Conservation (phyloP, 2,329 filamentous ascomycete species). For the Claviceps sp. region DNA sequence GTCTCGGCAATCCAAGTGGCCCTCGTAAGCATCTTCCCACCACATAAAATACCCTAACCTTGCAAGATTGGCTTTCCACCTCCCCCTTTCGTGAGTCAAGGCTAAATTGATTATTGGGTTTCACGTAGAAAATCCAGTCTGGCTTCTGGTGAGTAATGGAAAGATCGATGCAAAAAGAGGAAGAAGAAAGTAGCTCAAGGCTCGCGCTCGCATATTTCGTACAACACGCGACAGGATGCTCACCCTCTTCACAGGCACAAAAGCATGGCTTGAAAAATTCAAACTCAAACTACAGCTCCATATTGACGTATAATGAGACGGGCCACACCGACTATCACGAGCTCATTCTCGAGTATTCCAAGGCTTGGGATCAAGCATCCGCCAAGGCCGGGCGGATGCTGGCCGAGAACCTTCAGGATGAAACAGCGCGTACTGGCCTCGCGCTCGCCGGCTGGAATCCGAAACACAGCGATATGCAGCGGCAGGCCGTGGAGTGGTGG, state of each 20-base stretch:
- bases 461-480: conserved; percentile 34
- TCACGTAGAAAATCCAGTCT: conserved; percentile 43
- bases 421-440: conserved; percentile 44
- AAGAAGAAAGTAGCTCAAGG: no score
- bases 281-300: conserved; percentile 43
- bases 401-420: conserved; percentile 46
- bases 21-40: conserved; percentile 9
- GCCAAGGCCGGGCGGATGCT: conserved; percentile 44
- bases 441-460: conserved; percentile 50
- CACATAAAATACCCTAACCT: neutral
- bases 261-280: conserved; percentile 43
- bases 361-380: conserved; percentile 29
- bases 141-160: conserved; percentile 29
- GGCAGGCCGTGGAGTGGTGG: conserved; percentile 49
- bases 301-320: conserved; percentile 46
- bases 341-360: conserved; percentile 36
- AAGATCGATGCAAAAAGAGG: neutral
- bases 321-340: conserved; percentile 37
- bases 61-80: neutral
- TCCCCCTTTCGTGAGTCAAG: neutral
- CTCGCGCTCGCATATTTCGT: no score
- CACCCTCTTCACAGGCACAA: conserved; percentile 24
- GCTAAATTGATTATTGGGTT: conserved; percentile 6
- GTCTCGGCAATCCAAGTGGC: conserved; percentile 12
- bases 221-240: neutral